These are phyloP conservation scores for Hypoxylon lenormandii DNA, from an alignment of 495 filamentous ascomycete species.

Conservation along the genomic window DNA sequence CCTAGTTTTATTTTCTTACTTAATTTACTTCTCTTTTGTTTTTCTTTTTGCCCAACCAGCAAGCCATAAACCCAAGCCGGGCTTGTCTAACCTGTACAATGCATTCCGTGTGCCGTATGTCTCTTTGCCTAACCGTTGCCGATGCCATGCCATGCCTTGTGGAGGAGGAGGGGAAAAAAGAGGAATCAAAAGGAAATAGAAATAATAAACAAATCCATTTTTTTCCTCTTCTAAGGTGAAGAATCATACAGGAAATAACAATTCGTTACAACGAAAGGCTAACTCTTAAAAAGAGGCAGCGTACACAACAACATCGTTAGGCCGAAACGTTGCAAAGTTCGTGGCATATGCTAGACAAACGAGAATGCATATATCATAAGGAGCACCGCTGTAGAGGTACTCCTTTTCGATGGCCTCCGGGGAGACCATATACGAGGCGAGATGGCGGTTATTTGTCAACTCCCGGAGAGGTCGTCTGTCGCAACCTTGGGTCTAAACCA, in stretches of 20 bases:
- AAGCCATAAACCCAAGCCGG: slow-evolving; percentile 31
- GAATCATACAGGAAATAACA: slow-evolving; percentile 29
- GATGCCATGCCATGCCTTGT: slow-evolving; percentile 44
- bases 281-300: slow-evolving; percentile 8
- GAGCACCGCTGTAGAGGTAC: slow-evolving; percentile 8
- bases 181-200: slow-evolving; percentile 9
- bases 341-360: slow-evolving; percentile 42
- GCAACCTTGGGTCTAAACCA: slow-evolving; percentile 9
- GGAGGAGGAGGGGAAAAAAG: slow-evolving; percentile 4
- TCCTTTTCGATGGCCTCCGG: slow-evolving; percentile 20
- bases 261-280: slow-evolving; percentile 39
- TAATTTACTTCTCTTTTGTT: slow-evolving; percentile 19
- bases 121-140: slow-evolving; percentile 37
- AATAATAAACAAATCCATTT: slow-evolving; percentile 30
- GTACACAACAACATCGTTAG: slow-evolving; percentile 31
- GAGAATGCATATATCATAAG: slow-evolving; percentile 47
- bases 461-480: slow-evolving; percentile 8
- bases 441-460: slow-evolving; percentile 25
- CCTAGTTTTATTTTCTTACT: slow-evolving; percentile 31
- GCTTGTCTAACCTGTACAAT: slow-evolving; percentile 49
- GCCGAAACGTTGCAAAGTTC: slow-evolving; percentile 23
- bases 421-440: slow-evolving; percentile 21
- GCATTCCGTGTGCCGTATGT: slow-evolving; percentile 42
- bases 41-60: slow-evolving; percentile 29
- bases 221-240: slow-evolving; percentile 23